Base-by-base conservation (phyloP, 371 early-diverging fungal species). In the Syncephalastrum sp. region DNA sequence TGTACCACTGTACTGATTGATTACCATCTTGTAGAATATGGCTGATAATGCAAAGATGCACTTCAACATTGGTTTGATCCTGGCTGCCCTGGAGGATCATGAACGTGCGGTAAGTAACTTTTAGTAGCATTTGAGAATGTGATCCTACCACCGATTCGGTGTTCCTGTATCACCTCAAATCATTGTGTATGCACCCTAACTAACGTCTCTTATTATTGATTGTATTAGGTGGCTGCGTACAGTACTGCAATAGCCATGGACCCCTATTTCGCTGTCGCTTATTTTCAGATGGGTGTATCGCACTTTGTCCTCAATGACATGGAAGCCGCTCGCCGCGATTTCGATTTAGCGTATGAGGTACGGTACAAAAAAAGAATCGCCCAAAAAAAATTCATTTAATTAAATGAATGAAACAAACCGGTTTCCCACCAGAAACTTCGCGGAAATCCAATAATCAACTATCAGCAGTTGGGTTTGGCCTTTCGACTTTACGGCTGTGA, bases 21-120 rank as follows among this genome's bases (percentile, higher is more conserved):
- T 47, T 42, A 25, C 41, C 38, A 5, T 33, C 38, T 25, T 47
- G 42, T 78, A 93, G 92, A 74, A 81, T 43, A 91, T 96, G 54
- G 95, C 94, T 25, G 93, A 94, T 66, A 85, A 86, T 19, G 88
- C 97, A 46, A 93, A 93, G 76, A 92, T 96, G 57, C 91, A 94
- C 75, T 98, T 94, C 73, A 97, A 96, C 71, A 91, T 96, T 63
- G 96, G 92, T 10, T 82, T 93, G 58, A 86, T 91, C 44, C 83
- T 86, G 49, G 81, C 89, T 10, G 83, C 85, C 17, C 65, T 89
- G 52, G 87, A 86, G 27, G 84, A 92, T 59, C 82, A 89, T 67
- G 82, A 89, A 24, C 85, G 82, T 59, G 96, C 96, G 55, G 95
- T 92, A 88, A 82, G 83, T 68, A 50, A 21, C 38, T 33, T 33